Evolutionary conservation across 768 basidiomycete species (phyloP), one percentile per base, ranked within the genome.

Genomic region (Xerocomus potaroensis): DNA sequence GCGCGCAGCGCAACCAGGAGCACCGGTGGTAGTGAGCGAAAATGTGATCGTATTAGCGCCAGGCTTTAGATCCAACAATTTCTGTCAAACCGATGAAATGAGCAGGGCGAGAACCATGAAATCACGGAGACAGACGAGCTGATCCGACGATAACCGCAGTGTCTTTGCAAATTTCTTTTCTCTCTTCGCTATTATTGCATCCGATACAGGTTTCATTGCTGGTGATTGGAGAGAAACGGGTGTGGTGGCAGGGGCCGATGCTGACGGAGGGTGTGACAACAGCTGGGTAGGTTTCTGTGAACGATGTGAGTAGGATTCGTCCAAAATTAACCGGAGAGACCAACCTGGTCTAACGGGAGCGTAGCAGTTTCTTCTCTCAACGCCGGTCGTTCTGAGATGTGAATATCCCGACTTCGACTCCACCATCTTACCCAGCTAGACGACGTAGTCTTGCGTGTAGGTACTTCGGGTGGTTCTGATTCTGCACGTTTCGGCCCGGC

Each of bases 31-130:
- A 11, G 90, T 89, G 32, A 97, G 78, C 1, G 93, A 94, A 63
- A 98, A 99, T 0, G 93, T 92, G 51, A 98, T 86, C 2, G 85
- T 77, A 59, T 99, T 99, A 2, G 91, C 75, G 3, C 96, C 95
- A 22, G 86, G 73, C 61, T 87, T 88, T 52, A 98, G 71, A 39
- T 88, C 76, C 21, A 98, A 74, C 9, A 77, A 73, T 88, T 91
- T 93, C 91, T 94, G 60, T 31, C 33, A 41, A 24, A 43, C 1
- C 14, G 36, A 26, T 31, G 19, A 21, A 23, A 21, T 51, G 31
- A 54, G 44, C 18, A 12, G 6, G 5, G 32, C 18, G 8, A 19
- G 16, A 0, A 34, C 26, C 23, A 22, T 6, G 26, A 10, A 27
- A 18, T 26, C 10, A 40, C 39, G 0, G 5, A 21, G 26, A 58